A percentile compares a stretch with the other conserved stretches of the same genome.
phyloP scores from a whole-genome alignment of 805 yeast species.

The Saccharomycopsis olivae region DNA sequence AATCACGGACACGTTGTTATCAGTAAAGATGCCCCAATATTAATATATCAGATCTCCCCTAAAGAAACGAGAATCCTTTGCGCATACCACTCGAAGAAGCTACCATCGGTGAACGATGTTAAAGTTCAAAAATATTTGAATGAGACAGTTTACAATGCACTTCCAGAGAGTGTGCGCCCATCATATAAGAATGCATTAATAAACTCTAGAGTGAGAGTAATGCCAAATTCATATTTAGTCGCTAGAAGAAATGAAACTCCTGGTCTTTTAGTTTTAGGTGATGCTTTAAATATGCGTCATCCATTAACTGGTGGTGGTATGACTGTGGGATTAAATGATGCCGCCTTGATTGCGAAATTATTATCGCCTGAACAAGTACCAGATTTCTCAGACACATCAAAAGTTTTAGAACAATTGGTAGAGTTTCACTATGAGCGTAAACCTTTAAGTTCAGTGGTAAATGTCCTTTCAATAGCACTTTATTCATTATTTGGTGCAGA shows the following conservation, averaged over 20 bases:
- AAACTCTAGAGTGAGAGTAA: constrained; percentile 52
- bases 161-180: constrained; percentile 59
- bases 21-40: constrained; percentile 70
- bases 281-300: constrained; percentile 94
- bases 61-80: constrained; percentile 81
- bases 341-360: constrained; percentile 53
- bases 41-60: constrained; percentile 79
- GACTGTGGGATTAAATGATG: constrained; percentile 94
- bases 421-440: constrained; percentile 75
- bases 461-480: constrained; percentile 82
- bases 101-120: constrained; percentile 55
- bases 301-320: constrained; percentile 99
- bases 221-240: constrained; percentile 90
- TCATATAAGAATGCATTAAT: constrained; percentile 58
- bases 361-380: constrained; percentile 44
- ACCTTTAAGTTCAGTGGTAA: constrained; percentile 69
- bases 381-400: constrained; percentile 46
- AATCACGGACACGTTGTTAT: constrained; percentile 84
- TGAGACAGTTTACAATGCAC: constrained; percentile 47
- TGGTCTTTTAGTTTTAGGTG: constrained; percentile 82
- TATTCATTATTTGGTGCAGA: constrained; percentile 89
- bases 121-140: constrained; percentile 52
- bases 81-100: constrained; percentile 63
- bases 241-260: constrained; percentile 61
- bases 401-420: constrained; percentile 44